phyloP scores from a whole-genome alignment of 148 eudicot species.

The Heliamphora exappendiculata region DNA sequence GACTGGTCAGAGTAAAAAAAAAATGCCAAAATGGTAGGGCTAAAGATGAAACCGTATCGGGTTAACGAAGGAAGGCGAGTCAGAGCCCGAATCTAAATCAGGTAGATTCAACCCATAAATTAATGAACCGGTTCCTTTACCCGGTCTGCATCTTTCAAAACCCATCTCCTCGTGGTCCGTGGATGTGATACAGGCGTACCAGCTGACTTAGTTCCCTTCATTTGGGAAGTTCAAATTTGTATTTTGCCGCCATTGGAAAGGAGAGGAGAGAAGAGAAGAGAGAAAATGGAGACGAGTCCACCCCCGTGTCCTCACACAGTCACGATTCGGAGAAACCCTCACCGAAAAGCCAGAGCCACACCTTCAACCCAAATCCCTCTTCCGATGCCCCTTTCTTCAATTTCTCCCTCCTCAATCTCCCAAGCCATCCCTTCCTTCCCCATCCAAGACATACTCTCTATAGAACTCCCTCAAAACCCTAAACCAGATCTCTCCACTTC shows the following conservation, averaged over 20 bases:
- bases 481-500: background rate
- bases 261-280: background rate
- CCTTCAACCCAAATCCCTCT: constrained; percentile 32
- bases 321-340: constrained; percentile 72
- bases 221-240: background rate
- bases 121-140: too few relatives aligned
- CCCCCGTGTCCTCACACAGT: constrained; percentile 42
- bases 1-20: too few relatives aligned
- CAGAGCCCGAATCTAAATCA: too few relatives aligned
- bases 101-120: too few relatives aligned
- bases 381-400: constrained; percentile 13
- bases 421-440: constrained; percentile 31
- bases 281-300: constrained; percentile 20
- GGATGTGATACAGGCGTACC: too few relatives aligned
- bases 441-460: constrained; percentile 30
- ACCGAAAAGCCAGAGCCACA: constrained; percentile 50
- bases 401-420: constrained; percentile 12
- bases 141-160: too few relatives aligned
- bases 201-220: too few relatives aligned
- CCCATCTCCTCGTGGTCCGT: too few relatives aligned
- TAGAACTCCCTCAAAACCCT: constrained; percentile 23
- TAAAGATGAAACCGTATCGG: too few relatives aligned
- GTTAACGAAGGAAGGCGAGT: too few relatives aligned
- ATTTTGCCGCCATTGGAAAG: background rate
- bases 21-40: too few relatives aligned